These are phyloP conservation scores for Trichoderma lentiforme DNA, from an alignment of 2,329 filamentous ascomycete genomes.

Conservation along the genomic window DNA sequence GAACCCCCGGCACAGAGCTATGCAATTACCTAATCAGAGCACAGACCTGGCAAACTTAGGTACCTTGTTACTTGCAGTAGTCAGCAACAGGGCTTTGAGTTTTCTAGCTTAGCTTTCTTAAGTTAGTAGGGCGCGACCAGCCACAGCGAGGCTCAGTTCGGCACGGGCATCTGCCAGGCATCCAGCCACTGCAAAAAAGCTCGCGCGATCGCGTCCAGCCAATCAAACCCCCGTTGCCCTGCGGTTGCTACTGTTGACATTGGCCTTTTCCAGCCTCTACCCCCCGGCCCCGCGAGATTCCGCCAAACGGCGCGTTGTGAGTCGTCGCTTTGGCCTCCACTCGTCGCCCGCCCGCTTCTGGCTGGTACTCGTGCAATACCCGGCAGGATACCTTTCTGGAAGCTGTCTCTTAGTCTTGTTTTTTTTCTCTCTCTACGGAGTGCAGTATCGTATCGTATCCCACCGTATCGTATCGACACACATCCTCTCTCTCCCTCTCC, in stretches of 20 bases:
- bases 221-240: slow-evolving; percentile 52
- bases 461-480: neutral
- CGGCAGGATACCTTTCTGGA: slow-evolving; percentile 10
- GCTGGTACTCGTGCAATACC: slow-evolving; percentile 2
- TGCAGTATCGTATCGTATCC: neutral
- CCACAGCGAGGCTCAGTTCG: neutral
- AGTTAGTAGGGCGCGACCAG: slow-evolving; percentile 3
- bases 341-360: slow-evolving; percentile 19
- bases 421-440: slow-evolving; percentile 11
- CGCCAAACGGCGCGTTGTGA: slow-evolving; percentile 25
- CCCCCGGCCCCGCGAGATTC: slow-evolving; percentile 21
- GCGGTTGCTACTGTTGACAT: slow-evolving; percentile 55
- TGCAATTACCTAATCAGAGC: neutral
- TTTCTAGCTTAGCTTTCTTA: neutral
- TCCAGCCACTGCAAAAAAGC: slow-evolving; percentile 17
- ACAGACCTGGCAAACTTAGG: neutral
- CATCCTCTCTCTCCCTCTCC: neutral
- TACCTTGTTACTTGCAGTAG: too few relatives aligned
- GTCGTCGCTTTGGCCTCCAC: slow-evolving; percentile 21
- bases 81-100: neutral
- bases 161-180: neutral
- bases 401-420: slow-evolving; percentile 17
- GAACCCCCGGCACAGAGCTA: neutral
- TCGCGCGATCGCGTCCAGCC: slow-evolving; percentile 30
- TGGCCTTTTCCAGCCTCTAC: slow-evolving; percentile 24